A percentile compares a stretch with the other conserved stretches of the same genome.
phyloP scores from a whole-genome alignment of 2,329 filamentous ascomycete species.

The Cladobotryum mycophilum region DNA sequence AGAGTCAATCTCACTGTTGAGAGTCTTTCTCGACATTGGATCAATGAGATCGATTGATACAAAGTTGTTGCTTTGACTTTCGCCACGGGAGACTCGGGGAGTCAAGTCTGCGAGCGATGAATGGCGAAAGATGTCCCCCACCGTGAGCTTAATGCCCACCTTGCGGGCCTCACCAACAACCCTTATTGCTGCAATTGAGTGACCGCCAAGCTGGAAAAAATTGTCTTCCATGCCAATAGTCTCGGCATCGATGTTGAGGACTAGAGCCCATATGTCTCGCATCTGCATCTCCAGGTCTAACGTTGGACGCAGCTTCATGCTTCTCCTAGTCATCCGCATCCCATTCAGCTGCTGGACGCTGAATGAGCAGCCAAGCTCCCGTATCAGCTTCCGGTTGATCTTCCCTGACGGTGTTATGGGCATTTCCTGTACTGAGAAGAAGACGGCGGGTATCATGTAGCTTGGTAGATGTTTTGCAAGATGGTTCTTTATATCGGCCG shows the following conservation, averaged over 20 bases:
- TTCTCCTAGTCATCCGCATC: not conserved
- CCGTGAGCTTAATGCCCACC: conserved; percentile 1
- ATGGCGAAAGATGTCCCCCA: conserved; percentile 8
- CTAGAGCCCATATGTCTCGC: not conserved
- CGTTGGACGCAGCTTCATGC: not conserved
- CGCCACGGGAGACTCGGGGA: too few species aligned
- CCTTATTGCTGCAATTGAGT: not conserved
- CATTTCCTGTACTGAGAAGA: too few species aligned
- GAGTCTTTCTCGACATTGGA: not conserved
- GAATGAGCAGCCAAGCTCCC: too few species aligned
- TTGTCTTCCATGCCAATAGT: conserved; percentile 8
- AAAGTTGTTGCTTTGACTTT: too few species aligned
- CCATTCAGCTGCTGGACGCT: too few species aligned
- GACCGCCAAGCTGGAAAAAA: conserved; percentile 13
- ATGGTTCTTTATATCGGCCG: too few species aligned
- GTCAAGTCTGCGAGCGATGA: not conserved
- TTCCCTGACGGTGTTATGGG: too few species aligned
- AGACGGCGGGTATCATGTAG: too few species aligned
- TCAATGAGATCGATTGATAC: conserved; percentile 7
- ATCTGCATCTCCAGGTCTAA: not conserved
- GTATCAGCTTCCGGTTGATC: too few species aligned
- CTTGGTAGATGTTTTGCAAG: too few species aligned
- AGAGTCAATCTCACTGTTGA: conserved; percentile 4
- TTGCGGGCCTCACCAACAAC: conserved; percentile 1
- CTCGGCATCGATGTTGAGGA: not conserved